Percentiles rank a stretch among this genome's conserved stretches.
These are phyloP conservation scores for Corylus heterophylla DNA, from an alignment of 306 rosid species.

Conservation along the genomic window DNA sequence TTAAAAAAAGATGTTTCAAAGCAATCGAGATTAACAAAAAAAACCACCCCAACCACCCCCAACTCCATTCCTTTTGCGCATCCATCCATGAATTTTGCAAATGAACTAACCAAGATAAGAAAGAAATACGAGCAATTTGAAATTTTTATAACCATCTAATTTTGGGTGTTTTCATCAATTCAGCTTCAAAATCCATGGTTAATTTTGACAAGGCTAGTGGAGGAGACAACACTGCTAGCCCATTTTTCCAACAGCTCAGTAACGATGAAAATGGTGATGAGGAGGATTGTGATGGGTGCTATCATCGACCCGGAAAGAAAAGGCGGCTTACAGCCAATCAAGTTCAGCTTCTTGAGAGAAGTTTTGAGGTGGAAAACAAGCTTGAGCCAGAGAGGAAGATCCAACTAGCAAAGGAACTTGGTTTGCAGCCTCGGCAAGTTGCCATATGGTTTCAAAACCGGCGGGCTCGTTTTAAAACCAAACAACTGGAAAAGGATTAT, in stretches of 20 bases:
- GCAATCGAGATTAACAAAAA: background rate
- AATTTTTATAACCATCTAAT: background rate
- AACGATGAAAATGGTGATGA: slow-evolving; percentile 62
- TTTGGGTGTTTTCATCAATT: slow-evolving; percentile 3
- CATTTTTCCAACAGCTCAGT: slow-evolving; percentile 48
- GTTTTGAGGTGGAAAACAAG: slow-evolving; percentile 73
- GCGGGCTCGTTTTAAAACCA: slow-evolving; percentile 76
- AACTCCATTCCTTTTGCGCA: background rate
- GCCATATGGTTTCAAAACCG: slow-evolving; percentile 96
- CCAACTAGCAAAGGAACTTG: slow-evolving; percentile 79
- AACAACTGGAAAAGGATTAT: slow-evolving; percentile 73
- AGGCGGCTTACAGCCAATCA: slow-evolving; percentile 73
- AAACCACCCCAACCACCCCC: background rate
- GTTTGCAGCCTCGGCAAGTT: slow-evolving; percentile 90
- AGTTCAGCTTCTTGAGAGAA: slow-evolving; percentile 74
- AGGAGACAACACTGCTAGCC: slow-evolving; percentile 39
- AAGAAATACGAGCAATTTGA: background rate
- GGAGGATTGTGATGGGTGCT: slow-evolving; percentile 56
- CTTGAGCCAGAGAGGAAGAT: slow-evolving; percentile 89
- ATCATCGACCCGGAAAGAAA: slow-evolving; percentile 72
- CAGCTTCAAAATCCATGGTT: slow-evolving; percentile 70
- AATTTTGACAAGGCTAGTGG: slow-evolving; percentile 52
- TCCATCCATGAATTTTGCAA: background rate
- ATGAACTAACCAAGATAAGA: background rate
- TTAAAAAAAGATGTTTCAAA: background rate